Evolutionary conservation across 768 basidiomycete species (phyloP).

Genomic region (Suillus variegatus): DNA sequence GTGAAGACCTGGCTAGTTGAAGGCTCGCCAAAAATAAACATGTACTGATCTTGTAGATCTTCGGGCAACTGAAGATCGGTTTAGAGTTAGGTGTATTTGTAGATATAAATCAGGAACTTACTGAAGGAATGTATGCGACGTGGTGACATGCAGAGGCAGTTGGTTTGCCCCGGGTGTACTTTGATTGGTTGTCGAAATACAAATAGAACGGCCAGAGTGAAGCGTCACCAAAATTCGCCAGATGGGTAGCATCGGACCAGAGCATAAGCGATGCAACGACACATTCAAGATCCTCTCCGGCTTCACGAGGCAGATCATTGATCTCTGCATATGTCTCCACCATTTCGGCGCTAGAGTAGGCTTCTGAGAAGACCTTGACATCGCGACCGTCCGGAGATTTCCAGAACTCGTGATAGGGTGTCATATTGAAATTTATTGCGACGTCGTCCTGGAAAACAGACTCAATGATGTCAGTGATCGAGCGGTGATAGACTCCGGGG

Average conservation of each 20-base stretch:
- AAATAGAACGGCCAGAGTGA: conserved; percentile 19
- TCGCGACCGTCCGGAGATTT: neutral
- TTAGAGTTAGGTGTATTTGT: too few relatives aligned
- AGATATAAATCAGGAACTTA: too few relatives aligned
- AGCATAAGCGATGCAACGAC: too few relatives aligned
- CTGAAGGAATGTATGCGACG: conserved; percentile 3
- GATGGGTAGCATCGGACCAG: too few relatives aligned
- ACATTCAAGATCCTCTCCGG: too few relatives aligned
- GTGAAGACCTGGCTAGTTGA: too few relatives aligned
- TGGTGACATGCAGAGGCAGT: conserved; percentile 14
- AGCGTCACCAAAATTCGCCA: too few relatives aligned
- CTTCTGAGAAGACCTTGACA: neutral
- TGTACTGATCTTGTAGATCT: too few relatives aligned
- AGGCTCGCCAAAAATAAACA: too few relatives aligned
- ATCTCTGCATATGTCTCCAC: too few relatives aligned
- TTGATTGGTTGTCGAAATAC: conserved; percentile 18
- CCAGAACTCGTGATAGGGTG: conserved; percentile 8
- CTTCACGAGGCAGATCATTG: neutral
- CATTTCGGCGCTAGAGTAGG: neutral
- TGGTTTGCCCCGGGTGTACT: neutral
- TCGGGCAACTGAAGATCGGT: too few relatives aligned
- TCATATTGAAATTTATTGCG: conserved; percentile 1
- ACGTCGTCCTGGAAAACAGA: conserved; percentile 1
- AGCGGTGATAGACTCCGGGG: neutral
- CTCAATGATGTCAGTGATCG: conserved; percentile 8